These are phyloP conservation scores for Podaxis sp. DNA, from an alignment of 768 basidiomycete species.

Conservation along the genomic window DNA sequence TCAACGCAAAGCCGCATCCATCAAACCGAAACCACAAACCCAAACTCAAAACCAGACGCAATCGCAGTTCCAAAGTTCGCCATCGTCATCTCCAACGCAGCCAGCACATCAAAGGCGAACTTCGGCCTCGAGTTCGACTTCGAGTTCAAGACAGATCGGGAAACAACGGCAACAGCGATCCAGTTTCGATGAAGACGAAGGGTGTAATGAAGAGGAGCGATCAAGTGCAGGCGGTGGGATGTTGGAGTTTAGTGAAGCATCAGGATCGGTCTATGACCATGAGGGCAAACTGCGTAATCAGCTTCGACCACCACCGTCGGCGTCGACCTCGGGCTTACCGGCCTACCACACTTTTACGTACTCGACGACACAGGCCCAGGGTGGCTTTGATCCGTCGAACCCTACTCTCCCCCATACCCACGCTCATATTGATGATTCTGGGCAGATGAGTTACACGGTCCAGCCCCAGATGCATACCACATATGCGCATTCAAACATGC, in stretches of 20 bases:
- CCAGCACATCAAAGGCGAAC: background rate
- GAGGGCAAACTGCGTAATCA: background rate
- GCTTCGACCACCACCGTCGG: background rate
- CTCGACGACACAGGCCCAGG: background rate
- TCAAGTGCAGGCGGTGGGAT: background rate
- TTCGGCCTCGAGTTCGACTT: background rate
- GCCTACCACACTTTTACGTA: background rate
- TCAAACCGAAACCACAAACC: background rate
- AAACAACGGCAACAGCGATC: background rate
- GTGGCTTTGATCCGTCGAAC: conserved; percentile 3
- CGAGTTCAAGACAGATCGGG: background rate
- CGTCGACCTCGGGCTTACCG: background rate
- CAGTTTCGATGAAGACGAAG: background rate
- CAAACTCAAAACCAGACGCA: background rate
- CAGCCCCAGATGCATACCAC: background rate
- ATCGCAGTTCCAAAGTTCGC: background rate
- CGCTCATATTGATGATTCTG: background rate
- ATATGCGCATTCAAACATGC: background rate
- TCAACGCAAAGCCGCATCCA: background rate
- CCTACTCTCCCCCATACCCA: background rate
- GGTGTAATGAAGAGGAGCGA: background rate
- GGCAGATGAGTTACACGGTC: background rate
- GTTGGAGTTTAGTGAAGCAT: background rate
- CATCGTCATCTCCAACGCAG: background rate
- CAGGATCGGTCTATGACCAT: background rate